Evolutionary conservation across 164 flowering plant species (phyloP).

Genomic region (Hamamelis virginiana): DNA sequence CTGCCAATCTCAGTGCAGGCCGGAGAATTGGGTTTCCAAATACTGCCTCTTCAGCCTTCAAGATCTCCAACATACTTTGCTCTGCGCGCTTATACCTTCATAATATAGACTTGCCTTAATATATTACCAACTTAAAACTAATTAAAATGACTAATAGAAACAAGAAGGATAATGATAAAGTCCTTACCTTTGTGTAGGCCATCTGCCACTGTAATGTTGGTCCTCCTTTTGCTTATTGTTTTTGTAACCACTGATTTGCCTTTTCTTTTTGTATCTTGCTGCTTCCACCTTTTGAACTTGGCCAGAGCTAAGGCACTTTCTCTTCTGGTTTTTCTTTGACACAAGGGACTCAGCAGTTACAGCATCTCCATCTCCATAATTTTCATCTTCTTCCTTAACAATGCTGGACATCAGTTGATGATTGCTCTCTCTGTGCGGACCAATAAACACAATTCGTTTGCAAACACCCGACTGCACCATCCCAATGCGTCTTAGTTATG

Average conservation of each 20-base stretch:
- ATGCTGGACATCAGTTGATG: not conserved
- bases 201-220: slow-evolving; percentile 7
- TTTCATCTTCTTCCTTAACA: not conserved
- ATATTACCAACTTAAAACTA: not conserved
- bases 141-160: not conserved
- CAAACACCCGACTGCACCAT: not conserved
- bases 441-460: not conserved
- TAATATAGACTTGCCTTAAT: not conserved
- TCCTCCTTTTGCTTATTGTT: slow-evolving; percentile 2
- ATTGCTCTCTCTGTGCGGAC: not conserved
- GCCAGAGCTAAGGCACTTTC: slow-evolving; percentile 3
- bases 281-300: not conserved
- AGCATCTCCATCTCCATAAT: slow-evolving; percentile 2
- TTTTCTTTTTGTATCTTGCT: slow-evolving; percentile 1
- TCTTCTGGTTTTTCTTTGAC: slow-evolving; percentile 1
- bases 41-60: slow-evolving; percentile 39
- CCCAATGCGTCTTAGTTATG: not conserved
- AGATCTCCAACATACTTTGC: slow-evolving; percentile 29
- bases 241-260: not conserved
- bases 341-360: slow-evolving; percentile 11
- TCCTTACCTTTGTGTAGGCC: slow-evolving; percentile 24
- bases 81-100: slow-evolving; percentile 43
- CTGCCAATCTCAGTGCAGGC: slow-evolving; percentile 33
- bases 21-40: slow-evolving; percentile 36
- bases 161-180: not conserved